Evolutionary conservation across 805 yeast species (phyloP).

Genomic region (Metschnikowia drakensbergensis): DNA sequence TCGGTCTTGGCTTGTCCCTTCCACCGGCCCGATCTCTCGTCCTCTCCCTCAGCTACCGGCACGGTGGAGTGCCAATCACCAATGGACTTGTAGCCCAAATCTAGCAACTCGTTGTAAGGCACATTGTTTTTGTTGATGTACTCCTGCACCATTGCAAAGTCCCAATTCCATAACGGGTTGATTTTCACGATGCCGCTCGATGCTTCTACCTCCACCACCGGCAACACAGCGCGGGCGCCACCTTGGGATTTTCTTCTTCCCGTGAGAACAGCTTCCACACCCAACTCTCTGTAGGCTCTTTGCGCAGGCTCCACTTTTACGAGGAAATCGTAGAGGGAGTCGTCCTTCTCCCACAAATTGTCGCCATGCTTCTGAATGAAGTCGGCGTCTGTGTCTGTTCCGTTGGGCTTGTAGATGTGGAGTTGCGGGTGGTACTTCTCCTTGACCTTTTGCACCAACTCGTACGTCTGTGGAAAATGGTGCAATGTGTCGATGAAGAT

Average conservation of each 20-base stretch:
- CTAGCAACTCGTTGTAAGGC: slow-evolving; percentile 81
- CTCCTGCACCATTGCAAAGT: slow-evolving; percentile 61
- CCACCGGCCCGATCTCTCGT: slow-evolving; percentile 97
- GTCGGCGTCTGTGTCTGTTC: slow-evolving; percentile 52
- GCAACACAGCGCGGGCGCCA: slow-evolving; percentile 67
- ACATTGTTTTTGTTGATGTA: slow-evolving; percentile 71
- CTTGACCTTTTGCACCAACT: slow-evolving; percentile 59
- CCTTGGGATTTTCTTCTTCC: slow-evolving; percentile 93
- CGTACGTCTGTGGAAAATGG: slow-evolving; percentile 92
- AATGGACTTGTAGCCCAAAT: slow-evolving; percentile 82
- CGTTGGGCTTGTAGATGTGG: slow-evolving; percentile 66
- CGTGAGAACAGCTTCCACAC: slow-evolving; percentile 82
- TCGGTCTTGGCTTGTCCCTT: slow-evolving; percentile 88
- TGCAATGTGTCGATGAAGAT: slow-evolving; percentile 87
- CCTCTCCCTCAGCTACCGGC: slow-evolving; percentile 89
- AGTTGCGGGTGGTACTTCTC: slow-evolving; percentile 52
- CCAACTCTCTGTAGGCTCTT: slow-evolving; percentile 71
- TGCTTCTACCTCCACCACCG: slow-evolving; percentile 72
- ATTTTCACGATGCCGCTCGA: slow-evolving; percentile 72
- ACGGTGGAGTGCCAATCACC: slow-evolving; percentile 95
- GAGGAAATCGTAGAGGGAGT: slow-evolving; percentile 72
- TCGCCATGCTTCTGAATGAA: slow-evolving; percentile 70
- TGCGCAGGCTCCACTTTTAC: slow-evolving; percentile 92
- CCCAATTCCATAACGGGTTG: slow-evolving; percentile 86
- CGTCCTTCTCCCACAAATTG: slow-evolving; percentile 78